Percentiles rank a stretch among this genome's conserved stretches.
These are phyloP conservation scores for Quercus berberidifolia DNA, from an alignment of 306 rosid genomes.

Conservation along the genomic window DNA sequence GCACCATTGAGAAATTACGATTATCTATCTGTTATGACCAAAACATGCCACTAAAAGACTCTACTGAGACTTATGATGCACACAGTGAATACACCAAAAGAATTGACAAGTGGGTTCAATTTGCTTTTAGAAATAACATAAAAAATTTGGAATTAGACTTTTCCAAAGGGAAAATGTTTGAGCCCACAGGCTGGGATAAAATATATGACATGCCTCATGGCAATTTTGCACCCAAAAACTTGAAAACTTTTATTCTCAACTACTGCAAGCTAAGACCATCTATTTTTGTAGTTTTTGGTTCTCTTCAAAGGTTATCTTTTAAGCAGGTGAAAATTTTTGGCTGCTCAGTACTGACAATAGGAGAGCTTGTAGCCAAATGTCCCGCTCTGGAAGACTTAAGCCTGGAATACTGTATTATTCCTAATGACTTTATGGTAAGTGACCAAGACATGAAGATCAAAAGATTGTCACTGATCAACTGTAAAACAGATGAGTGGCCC, in stretches of 20 bases:
- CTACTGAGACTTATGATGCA: neutral
- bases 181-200: neutral
- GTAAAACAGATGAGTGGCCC: conserved; percentile 11
- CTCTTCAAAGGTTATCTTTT: neutral
- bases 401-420: conserved; percentile 6
- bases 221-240: neutral
- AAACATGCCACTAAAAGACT: too few species aligned
- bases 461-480: conserved; percentile 1
- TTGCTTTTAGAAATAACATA: conserved; percentile 6
- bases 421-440: conserved; percentile 7
- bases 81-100: neutral
- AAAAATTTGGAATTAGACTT: neutral
- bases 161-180: neutral
- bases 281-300: neutral
- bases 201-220: neutral
- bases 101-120: conserved; percentile 2
- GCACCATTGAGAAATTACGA: neutral
- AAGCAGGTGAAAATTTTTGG: neutral
- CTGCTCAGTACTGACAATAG: neutral
- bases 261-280: neutral
- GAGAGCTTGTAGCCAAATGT: conserved; percentile 11
- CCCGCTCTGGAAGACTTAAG: conserved; percentile 3
- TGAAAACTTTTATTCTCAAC: neutral
- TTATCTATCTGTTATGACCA: conserved; percentile 1
- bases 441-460: conserved; percentile 7